These are phyloP conservation scores for Mesembryanthemum crystallinum DNA, from an alignment of 148 eudicot species.

Conservation along the genomic window DNA sequence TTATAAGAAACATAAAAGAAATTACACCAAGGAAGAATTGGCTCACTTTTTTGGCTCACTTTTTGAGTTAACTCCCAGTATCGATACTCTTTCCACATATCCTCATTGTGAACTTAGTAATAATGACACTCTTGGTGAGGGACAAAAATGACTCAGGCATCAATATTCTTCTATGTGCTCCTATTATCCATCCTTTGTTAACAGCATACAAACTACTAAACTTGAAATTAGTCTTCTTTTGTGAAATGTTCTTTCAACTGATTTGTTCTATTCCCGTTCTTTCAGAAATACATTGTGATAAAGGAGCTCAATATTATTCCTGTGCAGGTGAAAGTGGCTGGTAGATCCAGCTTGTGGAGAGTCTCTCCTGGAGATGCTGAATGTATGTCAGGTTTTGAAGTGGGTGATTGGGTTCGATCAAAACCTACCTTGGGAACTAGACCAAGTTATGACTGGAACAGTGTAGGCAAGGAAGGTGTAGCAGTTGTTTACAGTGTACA, in stretches of 20 bases:
- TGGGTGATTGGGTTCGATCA: constrained; percentile 98
- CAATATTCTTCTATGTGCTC: background rate
- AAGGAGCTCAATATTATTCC: constrained; percentile 17
- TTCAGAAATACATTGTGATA: constrained; percentile 5
- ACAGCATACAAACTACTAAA: background rate
- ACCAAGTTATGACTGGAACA: constrained; percentile 95
- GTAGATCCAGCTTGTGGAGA: constrained; percentile 78
- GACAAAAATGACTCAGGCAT: too few species aligned
- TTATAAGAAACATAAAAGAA: too few species aligned
- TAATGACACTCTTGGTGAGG: too few species aligned
- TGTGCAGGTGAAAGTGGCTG: constrained; percentile 81
- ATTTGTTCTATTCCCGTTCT: background rate
- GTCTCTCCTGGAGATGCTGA: constrained; percentile 98
- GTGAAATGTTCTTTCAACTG: background rate
- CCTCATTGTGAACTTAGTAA: too few species aligned
- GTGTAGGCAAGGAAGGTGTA: constrained; percentile 77
- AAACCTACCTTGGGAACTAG: constrained; percentile 80
- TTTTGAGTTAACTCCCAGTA: too few species aligned
- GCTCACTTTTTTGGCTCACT: too few species aligned
- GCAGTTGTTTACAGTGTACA: constrained; percentile 92
- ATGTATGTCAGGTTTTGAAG: constrained; percentile 87
- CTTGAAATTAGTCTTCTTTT: background rate
- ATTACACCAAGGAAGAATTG: too few species aligned
- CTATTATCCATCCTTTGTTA: background rate
- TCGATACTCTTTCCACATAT: too few species aligned